Evolutionary conservation across 2,329 filamentous ascomycete genomes (phyloP), one percentile per base, ranked within the genome.

Genomic region (Fusarium domesticum): DNA sequence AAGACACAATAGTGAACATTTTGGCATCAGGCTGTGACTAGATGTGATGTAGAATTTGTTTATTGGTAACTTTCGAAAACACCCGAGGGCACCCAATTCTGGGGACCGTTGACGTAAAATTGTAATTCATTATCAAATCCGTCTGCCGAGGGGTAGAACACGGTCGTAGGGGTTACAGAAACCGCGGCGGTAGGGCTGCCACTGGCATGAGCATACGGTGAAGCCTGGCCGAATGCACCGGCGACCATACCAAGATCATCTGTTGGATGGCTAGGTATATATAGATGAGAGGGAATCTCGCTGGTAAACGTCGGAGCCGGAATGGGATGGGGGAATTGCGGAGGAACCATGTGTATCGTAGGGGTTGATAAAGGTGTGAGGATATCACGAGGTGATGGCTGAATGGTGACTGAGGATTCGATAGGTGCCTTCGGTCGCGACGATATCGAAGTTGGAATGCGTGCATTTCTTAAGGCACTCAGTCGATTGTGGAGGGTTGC

Each of bases 81-180:
- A 3, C 30, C 50, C 11, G 45, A 34, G 6, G 50, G 43, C 23
- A 57, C 19, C 57, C 56, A 58, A 18, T 58, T 51, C 17, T 53
- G 51, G 2, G 64, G 58, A 2, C 71, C 72, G 31, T 71, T 63
- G 18, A 74, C 65, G 42, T 71, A 71, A 36, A 65, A 67, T 47
- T 71, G 70, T 39, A 77, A 54, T 55, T 76, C 74, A 7, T 58
- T 63, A 48, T 74, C 70, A 46, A 70, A 77, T 2, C 73, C 73
- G 43, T 76, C 74, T 34, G 67, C 67, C 6, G 62, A 56, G n/a
- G 66, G 63, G 3, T 58, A 50, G 16, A 53, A 46, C 8, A 35
- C 25, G 19, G 48, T 31, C 4, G 30, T 51, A 6, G 42, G 35
- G 14, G 35, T 23, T 23, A 42, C 42, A 30, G 51, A 16, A 11